phyloP scores from a whole-genome alignment of 441 rosid genomes.

The Capsella rubella region DNA sequence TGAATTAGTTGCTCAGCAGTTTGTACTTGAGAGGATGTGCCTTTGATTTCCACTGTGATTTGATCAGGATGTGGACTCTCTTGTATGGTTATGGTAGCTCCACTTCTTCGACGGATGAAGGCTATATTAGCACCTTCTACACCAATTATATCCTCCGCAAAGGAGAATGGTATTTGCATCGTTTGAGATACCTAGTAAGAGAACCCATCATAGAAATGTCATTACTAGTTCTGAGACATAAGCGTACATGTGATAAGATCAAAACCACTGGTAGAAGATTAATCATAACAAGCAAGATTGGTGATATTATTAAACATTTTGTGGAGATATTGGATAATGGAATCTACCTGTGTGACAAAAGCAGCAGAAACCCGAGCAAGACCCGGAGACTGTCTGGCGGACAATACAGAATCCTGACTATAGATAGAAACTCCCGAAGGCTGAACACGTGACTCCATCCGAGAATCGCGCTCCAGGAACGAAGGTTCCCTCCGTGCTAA shows the following conservation, averaged over 20 bases:
- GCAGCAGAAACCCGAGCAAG: constrained; percentile 53
- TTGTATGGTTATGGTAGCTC: constrained; percentile 65
- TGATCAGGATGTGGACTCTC: constrained; percentile 72
- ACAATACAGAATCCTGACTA: constrained; percentile 57
- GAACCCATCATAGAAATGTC: constrained; percentile 9
- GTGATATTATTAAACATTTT: background rate
- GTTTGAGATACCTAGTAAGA: constrained; percentile 64
- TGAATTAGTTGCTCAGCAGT: constrained; percentile 69
- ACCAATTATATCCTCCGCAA: constrained; percentile 80
- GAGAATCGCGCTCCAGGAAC: constrained; percentile 59
- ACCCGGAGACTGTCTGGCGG: constrained; percentile 54
- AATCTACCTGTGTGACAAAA: constrained; percentile 68
- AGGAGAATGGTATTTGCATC: constrained; percentile 71
- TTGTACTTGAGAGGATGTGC: constrained; percentile 71
- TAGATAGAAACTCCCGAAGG: constrained; percentile 58
- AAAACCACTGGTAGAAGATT: constrained; percentile 8
- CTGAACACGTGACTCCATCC: constrained; percentile 54
- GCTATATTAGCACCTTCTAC: constrained; percentile 70
- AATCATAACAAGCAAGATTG: constrained; percentile 6
- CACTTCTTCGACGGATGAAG: constrained; percentile 67
- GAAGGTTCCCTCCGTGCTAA: constrained; percentile 58
- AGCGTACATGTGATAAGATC: background rate
- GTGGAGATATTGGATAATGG: constrained; percentile 14
- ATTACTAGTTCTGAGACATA: background rate
- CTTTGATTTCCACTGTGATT: constrained; percentile 75